Base-by-base conservation (phyloP, 1,284 basidiomycete species). In the Gomphus sp. region DNA sequence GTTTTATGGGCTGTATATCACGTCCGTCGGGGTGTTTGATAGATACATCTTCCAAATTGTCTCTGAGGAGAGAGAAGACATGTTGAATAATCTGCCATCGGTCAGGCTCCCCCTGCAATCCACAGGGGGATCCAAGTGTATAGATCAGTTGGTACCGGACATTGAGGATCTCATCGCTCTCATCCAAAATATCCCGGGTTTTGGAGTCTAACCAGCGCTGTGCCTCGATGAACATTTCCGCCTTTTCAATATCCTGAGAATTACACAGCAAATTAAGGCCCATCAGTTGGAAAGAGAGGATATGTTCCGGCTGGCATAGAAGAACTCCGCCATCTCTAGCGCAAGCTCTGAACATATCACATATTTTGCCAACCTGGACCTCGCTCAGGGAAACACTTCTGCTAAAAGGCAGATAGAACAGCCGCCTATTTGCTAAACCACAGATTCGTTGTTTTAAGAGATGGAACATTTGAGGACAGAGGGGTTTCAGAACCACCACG, bases 151-250 rank as follows among this genome's bases (percentile, higher is more conserved):
- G 79, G 56, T 76, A 81, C 0, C 72, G 71, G 43, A 76, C 73
- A 52, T 74, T 73, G 5, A 81, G 70, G 25, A 82, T 70, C 58
- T 81, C 79, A 56, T 81, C 79, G 61, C 79, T 80, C 62, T 81
- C 79, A 52, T 82, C 80, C 4, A 81, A 62, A 33, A 82, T 68
- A 54, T 81, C 79, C 22, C 77, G 69, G 9, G 71, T 66, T 48
- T 62, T 54, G 1, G 58, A 54, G 36, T 68, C 56, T 0, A 80
- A 63, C 76, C 76, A 78, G 16, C 52, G 60, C 43, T 76, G 71
- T 0, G 65, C 62, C 0, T 60, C 44, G 10, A 70, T 61, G 9
- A 70, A 61, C 49, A 69, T 65, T 22, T 34, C 12, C 7, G 55
- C 45, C 22, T 62, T 62, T 43, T 80, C 72, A 6, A 14, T 25